These are phyloP conservation scores for Rhododendron simsii DNA, from an alignment of 148 eudicot species.

Conservation along the genomic window DNA sequence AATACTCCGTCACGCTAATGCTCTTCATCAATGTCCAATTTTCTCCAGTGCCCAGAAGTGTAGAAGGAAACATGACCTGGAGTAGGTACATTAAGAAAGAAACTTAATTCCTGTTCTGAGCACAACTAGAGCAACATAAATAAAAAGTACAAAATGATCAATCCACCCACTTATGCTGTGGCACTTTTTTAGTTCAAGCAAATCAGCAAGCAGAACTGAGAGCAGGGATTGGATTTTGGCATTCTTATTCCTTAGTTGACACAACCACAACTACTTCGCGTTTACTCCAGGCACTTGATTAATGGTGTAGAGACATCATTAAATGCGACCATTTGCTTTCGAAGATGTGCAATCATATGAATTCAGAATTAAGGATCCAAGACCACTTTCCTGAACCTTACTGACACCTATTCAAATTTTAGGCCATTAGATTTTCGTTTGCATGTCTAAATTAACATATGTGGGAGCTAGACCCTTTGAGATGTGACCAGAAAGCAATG, in stretches of 20 bases:
- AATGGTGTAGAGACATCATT: background rate
- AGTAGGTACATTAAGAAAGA: background rate
- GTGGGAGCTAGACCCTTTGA: background rate
- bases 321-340: background rate
- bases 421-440: background rate
- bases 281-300: background rate
- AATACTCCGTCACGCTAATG: slow-evolving; percentile 76
- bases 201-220: background rate
- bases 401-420: background rate
- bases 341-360: background rate
- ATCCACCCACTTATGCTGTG: background rate
- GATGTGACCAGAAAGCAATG: background rate
- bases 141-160: background rate
- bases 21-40: slow-evolving; percentile 85
- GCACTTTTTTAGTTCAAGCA: background rate
- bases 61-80: slow-evolving; percentile 82
- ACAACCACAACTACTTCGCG: background rate
- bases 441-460: background rate
- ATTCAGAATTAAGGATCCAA: background rate
- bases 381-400: background rate
- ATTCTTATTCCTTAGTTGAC: background rate
- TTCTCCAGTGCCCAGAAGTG: slow-evolving; percentile 81
- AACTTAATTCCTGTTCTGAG: background rate
- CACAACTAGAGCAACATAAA: too few species aligned
- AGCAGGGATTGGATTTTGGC: background rate